Percentiles rank a stretch among this genome's conserved stretches.
Evolutionary conservation across 2,329 filamentous ascomycete species (phyloP).

Genomic region (Fonsecaea pedrosoi): DNA sequence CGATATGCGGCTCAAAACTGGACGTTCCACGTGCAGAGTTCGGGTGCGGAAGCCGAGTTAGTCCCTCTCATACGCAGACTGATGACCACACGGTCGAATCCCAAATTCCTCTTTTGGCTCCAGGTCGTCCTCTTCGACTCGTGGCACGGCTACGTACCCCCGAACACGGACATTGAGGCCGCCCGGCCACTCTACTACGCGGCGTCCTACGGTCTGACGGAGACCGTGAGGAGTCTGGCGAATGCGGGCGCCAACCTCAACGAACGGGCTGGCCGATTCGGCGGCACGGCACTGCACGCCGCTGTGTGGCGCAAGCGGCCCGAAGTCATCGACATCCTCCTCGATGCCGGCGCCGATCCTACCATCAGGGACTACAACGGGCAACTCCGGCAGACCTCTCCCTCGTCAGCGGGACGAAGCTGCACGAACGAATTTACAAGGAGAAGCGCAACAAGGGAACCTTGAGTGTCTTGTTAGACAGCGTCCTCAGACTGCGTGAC

Average conservation of each 20-base stretch:
- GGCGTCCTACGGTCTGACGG: conserved; percentile 29
- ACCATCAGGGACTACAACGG: conserved; percentile 29
- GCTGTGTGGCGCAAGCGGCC: conserved; percentile 30
- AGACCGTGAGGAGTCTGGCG: conserved; percentile 29
- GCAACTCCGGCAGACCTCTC: conserved; percentile 25
- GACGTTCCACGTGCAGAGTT: conserved; percentile 27
- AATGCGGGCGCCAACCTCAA: conserved; percentile 22
- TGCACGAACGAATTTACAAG: neutral
- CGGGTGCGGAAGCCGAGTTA: conserved; percentile 27
- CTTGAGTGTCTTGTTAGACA: neutral
- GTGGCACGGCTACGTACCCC: conserved; percentile 25
- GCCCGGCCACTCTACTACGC: conserved; percentile 31
- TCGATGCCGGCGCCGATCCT: conserved; percentile 29
- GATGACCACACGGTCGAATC: conserved; percentile 23
- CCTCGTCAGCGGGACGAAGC: conserved; percentile 14
- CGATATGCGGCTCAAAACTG: conserved; percentile 31
- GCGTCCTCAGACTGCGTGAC: conserved; percentile 3
- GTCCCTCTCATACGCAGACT: conserved; percentile 29
- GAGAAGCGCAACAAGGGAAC: conserved; percentile 1
- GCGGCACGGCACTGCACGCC: conserved; percentile 32
- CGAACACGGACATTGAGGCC: conserved; percentile 12
- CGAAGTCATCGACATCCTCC: conserved; percentile 24
- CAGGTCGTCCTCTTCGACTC: conserved; percentile 33
- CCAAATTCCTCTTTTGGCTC: conserved; percentile 33
- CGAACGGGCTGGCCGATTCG: conserved; percentile 29